Evolutionary conservation across 495 filamentous ascomycete species (phyloP), one percentile per base, ranked within the genome.

Genomic region (Penicillium silybi): DNA sequence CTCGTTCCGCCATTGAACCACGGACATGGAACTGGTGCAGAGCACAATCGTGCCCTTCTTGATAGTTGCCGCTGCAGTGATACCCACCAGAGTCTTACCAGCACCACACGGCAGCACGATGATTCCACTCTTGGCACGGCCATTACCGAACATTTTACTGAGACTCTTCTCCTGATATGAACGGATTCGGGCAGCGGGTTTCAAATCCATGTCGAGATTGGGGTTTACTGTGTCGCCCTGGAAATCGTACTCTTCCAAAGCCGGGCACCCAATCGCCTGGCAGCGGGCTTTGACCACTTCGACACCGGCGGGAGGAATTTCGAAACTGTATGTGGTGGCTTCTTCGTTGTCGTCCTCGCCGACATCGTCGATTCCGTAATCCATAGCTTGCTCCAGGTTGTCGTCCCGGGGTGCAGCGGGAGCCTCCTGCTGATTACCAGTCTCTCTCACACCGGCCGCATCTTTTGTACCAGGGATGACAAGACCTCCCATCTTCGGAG

Each of bases 91-190:
- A 1, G 93, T 99, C 73, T 99, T 99, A 27, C 93, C 93, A 11
- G 93, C 95, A 37, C 93, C 93, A 69, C 95, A 99, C 44, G 93
- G 93, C 56, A 99, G 67, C 40, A 99, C 93, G 52, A 99, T 97
- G 57, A 99, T 95, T 57, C 95, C 93, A 71, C 89, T 95, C 70
- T 95, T 93, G 18, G 93, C 91, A 64, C 93, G 83, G 48, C 91
- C 92, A 63, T 99, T 99, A 61, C 93, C 91, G 62, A 99, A 99
- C 95, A 99, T 97, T 68, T 99, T 97, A 71, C 87, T 91, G 25
- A 99, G 77, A 57, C 89, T 92, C 72, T 95, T 92, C 71, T 99
- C 93, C 69, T 99, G 95, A 61, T 97, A 97, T 27, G 54, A 64
- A 45, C 66, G 64, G 41, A 68, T 68, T n/a, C 60, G 47, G 4